These are phyloP conservation scores for Tricholoma sp. DNA, from an alignment of 768 basidiomycete genomes.

Conservation along the genomic window DNA sequence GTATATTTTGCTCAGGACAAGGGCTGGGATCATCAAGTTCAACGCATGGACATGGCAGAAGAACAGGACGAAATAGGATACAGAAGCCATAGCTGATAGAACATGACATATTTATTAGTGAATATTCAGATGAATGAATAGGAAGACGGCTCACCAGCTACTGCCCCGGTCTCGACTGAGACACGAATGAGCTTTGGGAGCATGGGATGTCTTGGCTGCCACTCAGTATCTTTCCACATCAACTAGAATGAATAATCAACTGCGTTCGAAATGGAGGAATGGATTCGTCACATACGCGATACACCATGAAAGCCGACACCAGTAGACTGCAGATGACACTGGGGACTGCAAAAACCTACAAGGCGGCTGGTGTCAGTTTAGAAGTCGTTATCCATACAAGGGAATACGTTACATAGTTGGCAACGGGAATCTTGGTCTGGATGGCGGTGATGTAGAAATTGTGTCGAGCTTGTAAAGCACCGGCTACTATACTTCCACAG, in stretches of 20 bases:
- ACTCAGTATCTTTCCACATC: slow-evolving; percentile 1
- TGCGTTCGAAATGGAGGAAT: neutral
- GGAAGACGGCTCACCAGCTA: neutral
- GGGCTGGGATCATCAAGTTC: neutral
- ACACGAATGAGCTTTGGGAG: neutral
- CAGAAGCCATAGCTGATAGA: neutral
- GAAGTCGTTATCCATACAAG: neutral
- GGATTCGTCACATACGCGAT: neutral
- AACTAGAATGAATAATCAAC: neutral
- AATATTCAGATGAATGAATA: neutral
- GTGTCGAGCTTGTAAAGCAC: neutral
- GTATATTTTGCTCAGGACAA: slow-evolving; percentile 1
- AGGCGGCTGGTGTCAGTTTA: neutral
- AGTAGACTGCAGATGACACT: neutral
- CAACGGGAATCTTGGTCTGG: neutral
- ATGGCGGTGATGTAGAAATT: neutral
- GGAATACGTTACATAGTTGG: neutral
- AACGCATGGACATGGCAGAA: neutral
- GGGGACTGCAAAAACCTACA: neutral
- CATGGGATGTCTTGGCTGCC: slow-evolving; percentile 1
- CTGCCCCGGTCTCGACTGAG: neutral
- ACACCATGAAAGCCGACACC: neutral
- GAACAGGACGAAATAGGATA: neutral
- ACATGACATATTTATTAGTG: neutral
- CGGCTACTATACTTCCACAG: neutral